Evolutionary conservation across 176 grass and related monocot species (phyloP).

Genomic region (Eragrostis nindensis): DNA sequence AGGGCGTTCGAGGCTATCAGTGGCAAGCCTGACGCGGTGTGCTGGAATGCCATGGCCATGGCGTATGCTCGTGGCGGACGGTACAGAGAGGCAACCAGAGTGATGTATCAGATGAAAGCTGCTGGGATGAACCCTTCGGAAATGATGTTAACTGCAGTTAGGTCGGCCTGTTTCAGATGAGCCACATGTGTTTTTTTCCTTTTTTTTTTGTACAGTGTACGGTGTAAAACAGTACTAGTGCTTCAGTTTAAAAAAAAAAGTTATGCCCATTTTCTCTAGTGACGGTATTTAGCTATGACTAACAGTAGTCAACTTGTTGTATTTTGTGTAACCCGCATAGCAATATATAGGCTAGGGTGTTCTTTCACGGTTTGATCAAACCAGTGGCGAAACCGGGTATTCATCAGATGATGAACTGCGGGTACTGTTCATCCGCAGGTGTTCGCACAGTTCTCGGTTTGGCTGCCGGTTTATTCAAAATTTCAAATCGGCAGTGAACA

Average conservation of each 20-base stretch:
- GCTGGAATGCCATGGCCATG: constrained; percentile 74
- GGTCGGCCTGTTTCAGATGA: constrained; percentile 51
- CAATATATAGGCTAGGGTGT: neutral
- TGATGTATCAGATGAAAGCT: constrained; percentile 72
- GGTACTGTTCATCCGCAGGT: too few species aligned
- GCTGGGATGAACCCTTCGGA: constrained; percentile 57
- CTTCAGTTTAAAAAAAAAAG: neutral
- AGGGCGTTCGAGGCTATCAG: constrained; percentile 57
- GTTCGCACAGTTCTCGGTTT: too few species aligned
- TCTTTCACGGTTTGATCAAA: neutral
- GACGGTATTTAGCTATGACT: neutral
- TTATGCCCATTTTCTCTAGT: neutral
- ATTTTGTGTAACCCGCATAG: neutral
- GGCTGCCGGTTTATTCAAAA: too few species aligned
- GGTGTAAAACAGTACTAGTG: neutral
- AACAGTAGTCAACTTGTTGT: neutral
- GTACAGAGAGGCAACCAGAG: constrained; percentile 57
- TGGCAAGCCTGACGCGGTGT: constrained; percentile 43
- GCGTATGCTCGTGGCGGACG: constrained; percentile 58
- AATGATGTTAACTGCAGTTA: constrained; percentile 41
- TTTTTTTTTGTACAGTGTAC: neutral
- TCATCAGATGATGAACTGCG: too few species aligned
- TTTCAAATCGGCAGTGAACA: too few species aligned
- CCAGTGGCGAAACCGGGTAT: too few species aligned
- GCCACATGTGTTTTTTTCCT: neutral